phyloP scores from a whole-genome alignment of 257 asterid species.

The Nicotiana undulata region DNA sequence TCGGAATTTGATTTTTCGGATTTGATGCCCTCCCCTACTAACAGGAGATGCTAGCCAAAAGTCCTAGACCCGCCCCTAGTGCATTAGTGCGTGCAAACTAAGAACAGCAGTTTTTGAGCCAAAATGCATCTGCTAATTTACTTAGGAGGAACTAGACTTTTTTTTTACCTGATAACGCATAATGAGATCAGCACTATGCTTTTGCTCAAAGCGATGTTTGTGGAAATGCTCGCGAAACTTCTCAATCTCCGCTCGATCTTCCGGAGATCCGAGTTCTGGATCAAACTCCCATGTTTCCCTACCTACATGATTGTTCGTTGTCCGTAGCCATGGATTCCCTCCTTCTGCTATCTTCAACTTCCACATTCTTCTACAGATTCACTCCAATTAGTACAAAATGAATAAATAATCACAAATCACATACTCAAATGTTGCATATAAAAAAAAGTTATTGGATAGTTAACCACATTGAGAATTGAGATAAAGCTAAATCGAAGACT shows the following conservation, averaged over 20 bases:
- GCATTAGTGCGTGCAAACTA: not conserved
- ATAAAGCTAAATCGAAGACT: not conserved
- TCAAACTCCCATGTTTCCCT: constrained; percentile 89
- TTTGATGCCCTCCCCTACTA: too few species aligned
- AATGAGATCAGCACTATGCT: constrained; percentile 79
- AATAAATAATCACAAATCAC: not conserved
- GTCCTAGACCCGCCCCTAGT: not conserved
- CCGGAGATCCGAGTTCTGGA: constrained; percentile 52
- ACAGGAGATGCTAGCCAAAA: not conserved
- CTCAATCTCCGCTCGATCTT: constrained; percentile 71
- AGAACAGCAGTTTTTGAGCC: not conserved
- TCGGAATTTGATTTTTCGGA: too few species aligned
- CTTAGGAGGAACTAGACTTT: not conserved
- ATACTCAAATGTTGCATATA: not conserved
- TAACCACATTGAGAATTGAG: not conserved
- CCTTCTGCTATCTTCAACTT: constrained; percentile 81
- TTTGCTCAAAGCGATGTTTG: constrained; percentile 57
- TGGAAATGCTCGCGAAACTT: constrained; percentile 50
- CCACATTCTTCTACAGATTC: constrained; percentile 54
- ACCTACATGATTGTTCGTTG: constrained; percentile 63
- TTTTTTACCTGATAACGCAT: constrained; percentile 78
- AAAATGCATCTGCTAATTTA: not conserved
- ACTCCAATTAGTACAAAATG: not conserved
- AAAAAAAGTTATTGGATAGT: not conserved
- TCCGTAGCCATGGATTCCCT: constrained; percentile 80